Evolutionary conservation across 148 eudicot genomes (phyloP), one percentile per base, ranked within the genome.

Genomic region (Silene conica): DNA sequence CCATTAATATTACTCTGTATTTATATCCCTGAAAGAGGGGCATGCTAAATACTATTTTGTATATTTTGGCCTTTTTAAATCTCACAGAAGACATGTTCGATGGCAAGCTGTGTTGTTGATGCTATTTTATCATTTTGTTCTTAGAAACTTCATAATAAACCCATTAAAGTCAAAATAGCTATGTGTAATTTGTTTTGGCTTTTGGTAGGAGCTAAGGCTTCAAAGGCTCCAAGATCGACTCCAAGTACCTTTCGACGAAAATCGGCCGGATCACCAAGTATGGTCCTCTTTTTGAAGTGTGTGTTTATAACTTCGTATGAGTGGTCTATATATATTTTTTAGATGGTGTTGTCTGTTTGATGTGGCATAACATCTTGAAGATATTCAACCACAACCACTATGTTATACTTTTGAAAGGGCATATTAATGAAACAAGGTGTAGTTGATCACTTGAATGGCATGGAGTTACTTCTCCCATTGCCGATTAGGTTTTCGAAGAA

Each of bases 191-290:
- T 69, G 15, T 28, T 67, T 60, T 15, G 48, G 38, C 78, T 63
- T 48, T 19, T 71, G 1, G 63, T 79, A 94, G 98, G 98, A 92
- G 73, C 83, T 81, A 75, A 86, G 96, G 71, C 87, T 88, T 54
- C 87, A 84, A 72, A 78, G 74, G 71, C 80, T 92, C 57, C 86
- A 81, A 80, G 83, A 87, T 34, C 80, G 97, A 59, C 70, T 87
- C 19, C 77, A 84, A 3, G 71, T 89, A 71, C 86, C 96, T 59
- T 95, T 87, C 71, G 93, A 92, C 63, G 92, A 88, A 76, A 80
- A 80, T 73, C 74, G 84, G 55, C 80, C 82, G 50, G 96, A 86
- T 57, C 98, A 95, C 85, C 98, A 90, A 77, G 98, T 95, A 86
- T 45, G 60, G 20, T 63, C 41, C 26, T 52, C 15, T 65, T 73